phyloP scores from a whole-genome alignment of 2,329 filamentous ascomycete species.

The Chrysoporthe cubensis region DNA sequence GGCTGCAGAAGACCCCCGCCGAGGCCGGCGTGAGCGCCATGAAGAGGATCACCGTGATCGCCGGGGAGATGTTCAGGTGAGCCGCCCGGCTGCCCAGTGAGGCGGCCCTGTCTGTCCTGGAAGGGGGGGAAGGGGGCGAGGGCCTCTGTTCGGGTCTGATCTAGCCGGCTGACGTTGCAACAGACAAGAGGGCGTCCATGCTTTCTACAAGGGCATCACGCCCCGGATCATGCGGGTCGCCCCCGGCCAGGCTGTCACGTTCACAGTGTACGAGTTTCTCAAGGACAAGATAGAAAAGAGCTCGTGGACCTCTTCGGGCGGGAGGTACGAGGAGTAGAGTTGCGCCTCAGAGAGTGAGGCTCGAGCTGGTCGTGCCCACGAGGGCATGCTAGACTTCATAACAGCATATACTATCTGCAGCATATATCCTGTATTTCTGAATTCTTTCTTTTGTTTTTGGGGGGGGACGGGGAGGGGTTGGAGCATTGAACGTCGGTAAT shows the following conservation, averaged over 20 bases:
- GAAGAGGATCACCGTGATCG: constrained; percentile 76
- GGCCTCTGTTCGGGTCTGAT: background rate
- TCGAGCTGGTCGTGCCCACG: background rate
- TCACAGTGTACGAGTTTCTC: constrained; percentile 78
- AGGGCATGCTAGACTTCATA: background rate
- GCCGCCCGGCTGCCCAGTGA: constrained; percentile 35
- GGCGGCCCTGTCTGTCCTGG: too few relatives aligned
- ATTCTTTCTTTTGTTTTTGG: too few relatives aligned
- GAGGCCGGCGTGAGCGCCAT: constrained; percentile 80
- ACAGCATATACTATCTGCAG: constrained; percentile 12
- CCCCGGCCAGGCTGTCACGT: constrained; percentile 83
- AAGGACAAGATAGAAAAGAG: constrained; percentile 74
- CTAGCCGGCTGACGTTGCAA: background rate
- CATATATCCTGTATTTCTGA: too few relatives aligned
- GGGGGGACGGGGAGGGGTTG: too few relatives aligned
- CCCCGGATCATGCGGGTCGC: constrained; percentile 97
- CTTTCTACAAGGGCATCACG: constrained; percentile 99
- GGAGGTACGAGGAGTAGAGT: constrained; percentile 68
- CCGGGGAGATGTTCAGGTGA: constrained; percentile 80
- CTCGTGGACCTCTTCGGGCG: constrained; percentile 61
- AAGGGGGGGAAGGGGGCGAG: too few relatives aligned
- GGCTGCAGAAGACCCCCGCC: constrained; percentile 87
- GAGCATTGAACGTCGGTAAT: background rate
- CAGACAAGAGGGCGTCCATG: constrained; percentile 87
- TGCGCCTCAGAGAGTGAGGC: background rate